Base-by-base conservation (phyloP, 2,329 filamentous ascomycete species). In the Fusarium tjaetaba region DNA sequence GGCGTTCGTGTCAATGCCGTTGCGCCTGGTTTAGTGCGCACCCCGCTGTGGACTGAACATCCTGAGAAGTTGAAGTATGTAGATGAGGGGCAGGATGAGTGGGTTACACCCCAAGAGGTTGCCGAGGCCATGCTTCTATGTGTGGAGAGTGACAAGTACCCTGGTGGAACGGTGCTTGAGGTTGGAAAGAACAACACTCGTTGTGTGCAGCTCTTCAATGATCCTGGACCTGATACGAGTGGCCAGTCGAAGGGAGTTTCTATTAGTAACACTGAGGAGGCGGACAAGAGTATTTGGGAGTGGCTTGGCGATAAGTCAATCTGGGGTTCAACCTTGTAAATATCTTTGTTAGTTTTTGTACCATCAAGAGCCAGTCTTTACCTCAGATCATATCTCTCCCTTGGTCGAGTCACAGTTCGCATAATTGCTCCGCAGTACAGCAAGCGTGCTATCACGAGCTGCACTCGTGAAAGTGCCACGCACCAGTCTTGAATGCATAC, bases 21-120 rank as follows among this genome's bases (percentile, higher is more conserved):
- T 0, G 84, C 85, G 0, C 86, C 86, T 0, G 85, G 84, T 0
- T 57, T 85, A 2, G 82, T 87, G 1, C 75, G 79, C 13, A 87
- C 86, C 3, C 86, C 86, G 5, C 67, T 87, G 7, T 86, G 85
- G 84, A 82, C 78, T 0, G 85, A 86, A 4, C 69, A 85, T 41
- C 82, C 84, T 0, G 85, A 86, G 70, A 87, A 86, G 70, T 66
- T 85, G 24, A 73, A 75, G 22, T 79, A 80, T 42, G 67, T 87
- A 1, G 78, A 84, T 11, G 60, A 77, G 32, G 65, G 63, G 7
- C 66, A 75, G 30, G 84, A 85, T 61, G 78, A 66, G 0, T 87
- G 84, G 84, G 81, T 85, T 2, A 83, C 82, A 1, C 82, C 85
- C 0, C 71, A 82, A 4, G 83, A 83, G 48, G 84, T 86, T 0